A percentile compares a stretch with the other conserved stretches of the same genome.
Conservation (phyloP, 2,329 filamentous ascomycete genomes). For the Ciborinia camelliae region DNA sequence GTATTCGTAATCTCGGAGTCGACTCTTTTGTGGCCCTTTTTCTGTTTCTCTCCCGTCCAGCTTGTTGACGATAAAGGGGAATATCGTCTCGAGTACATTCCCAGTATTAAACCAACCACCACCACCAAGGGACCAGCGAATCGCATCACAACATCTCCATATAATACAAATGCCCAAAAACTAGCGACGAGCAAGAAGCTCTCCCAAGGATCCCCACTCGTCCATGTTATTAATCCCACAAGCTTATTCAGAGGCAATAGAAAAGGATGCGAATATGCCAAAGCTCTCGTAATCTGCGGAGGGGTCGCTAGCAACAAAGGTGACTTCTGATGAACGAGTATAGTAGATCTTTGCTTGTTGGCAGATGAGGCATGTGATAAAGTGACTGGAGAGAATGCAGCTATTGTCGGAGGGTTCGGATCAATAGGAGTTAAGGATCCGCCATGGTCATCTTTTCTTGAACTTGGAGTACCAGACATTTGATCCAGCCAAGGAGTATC, state of each 20-base stretch:
- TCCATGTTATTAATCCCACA: constrained; percentile 87
- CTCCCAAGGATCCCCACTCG: constrained; percentile 90
- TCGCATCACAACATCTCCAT: constrained; percentile 78
- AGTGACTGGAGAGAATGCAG: constrained; percentile 83
- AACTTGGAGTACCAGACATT: constrained; percentile 37
- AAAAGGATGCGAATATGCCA: constrained; percentile 95
- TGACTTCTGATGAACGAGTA: constrained; percentile 95
- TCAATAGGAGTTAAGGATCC: constrained; percentile 30
- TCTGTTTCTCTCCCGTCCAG: constrained; percentile 60
- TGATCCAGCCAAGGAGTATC: constrained; percentile 38
- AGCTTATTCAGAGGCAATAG: constrained; percentile 83
- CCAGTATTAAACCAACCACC: constrained; percentile 74
- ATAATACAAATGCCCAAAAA: constrained; percentile 85
- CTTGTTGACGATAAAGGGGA: constrained; percentile 85
- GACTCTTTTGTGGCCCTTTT: constrained; percentile 49
- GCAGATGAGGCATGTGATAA: constrained; percentile 61
- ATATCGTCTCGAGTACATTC: constrained; percentile 89
- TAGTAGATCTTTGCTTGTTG: constrained; percentile 78
- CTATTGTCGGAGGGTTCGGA: constrained; percentile 68
- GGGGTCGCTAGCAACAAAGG: constrained; percentile 89
- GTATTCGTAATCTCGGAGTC: constrained; percentile 58
- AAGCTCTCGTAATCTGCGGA: constrained; percentile 86
- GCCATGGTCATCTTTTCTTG: constrained; percentile 33
- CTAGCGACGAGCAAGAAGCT: constrained; percentile 82
- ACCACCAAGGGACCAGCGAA: constrained; percentile 80